Evolutionary conservation across 2,329 filamentous ascomycete genomes (phyloP).

Genomic region (Colletotrichum sp.): DNA sequence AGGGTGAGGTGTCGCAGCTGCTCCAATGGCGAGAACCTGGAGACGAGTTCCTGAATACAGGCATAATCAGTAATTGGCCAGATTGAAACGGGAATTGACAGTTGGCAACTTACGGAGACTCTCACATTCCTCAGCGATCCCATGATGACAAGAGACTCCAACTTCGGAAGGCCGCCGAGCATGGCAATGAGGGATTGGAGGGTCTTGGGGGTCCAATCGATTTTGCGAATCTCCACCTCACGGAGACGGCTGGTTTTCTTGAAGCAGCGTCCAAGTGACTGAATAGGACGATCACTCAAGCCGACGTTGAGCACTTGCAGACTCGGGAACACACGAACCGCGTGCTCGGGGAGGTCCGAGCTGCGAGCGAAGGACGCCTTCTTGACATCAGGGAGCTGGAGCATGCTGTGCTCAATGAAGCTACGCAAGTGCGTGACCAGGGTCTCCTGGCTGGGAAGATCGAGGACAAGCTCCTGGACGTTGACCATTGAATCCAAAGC

Average conservation of each 20-base stretch:
- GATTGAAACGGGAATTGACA: background rate
- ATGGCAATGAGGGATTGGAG: background rate
- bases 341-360: background rate
- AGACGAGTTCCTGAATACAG: background rate
- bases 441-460: background rate
- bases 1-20: background rate
- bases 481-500: background rate
- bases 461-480: background rate
- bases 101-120: background rate
- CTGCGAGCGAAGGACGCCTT: background rate
- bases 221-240: background rate
- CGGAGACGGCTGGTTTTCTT: background rate
- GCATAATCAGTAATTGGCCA: rapidly evolving
- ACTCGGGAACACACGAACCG: background rate
- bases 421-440: background rate
- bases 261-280: background rate
- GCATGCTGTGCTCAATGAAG: background rate
- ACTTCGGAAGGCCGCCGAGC: background rate
- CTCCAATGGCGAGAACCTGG: rapidly evolving
- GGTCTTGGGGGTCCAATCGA: background rate
- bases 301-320: background rate
- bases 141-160: background rate
- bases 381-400: background rate
- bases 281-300: background rate
- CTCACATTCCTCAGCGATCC: background rate